These are phyloP conservation scores for Teunomyces aglyptinius DNA, from an alignment of 805 yeast genomes.

Conservation along the genomic window DNA sequence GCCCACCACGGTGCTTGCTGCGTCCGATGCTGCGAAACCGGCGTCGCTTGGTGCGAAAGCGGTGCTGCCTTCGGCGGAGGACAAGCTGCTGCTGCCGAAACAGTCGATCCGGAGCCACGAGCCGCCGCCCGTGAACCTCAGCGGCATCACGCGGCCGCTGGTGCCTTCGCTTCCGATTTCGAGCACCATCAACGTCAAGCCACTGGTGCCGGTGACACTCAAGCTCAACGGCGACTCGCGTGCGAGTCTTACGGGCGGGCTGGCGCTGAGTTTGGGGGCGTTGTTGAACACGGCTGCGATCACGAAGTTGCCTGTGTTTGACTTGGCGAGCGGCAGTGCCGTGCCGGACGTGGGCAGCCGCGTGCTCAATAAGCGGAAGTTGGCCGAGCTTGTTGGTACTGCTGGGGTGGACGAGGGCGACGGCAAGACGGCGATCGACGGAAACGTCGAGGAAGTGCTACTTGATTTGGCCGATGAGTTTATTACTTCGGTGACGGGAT, in stretches of 20 bases:
- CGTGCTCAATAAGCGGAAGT: constrained; percentile 83
- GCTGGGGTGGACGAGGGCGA: constrained; percentile 88
- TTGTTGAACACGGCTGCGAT: constrained; percentile 70
- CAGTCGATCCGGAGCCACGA: constrained; percentile 9
- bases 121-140: constrained; percentile 28
- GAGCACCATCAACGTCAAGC: constrained; percentile 59
- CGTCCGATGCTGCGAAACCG: constrained; percentile 8
- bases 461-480: constrained; percentile 95
- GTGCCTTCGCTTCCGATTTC: constrained; percentile 75
- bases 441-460: constrained; percentile 89
- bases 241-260: constrained; percentile 84
- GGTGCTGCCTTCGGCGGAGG: constrained; percentile 10
- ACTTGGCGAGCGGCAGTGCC: constrained; percentile 44
- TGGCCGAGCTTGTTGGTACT: constrained; percentile 80
- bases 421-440: constrained; percentile 86
- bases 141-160: constrained; percentile 48
- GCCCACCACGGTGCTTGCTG: constrained; percentile 23
- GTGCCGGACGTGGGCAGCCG: constrained; percentile 64
- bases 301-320: constrained; percentile 76
- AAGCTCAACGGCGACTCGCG: constrained; percentile 55
- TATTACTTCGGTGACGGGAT: constrained; percentile 83
- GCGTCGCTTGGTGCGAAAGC: background rate
- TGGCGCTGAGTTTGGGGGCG: constrained; percentile 67
- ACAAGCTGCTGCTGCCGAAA: constrained; percentile 9
- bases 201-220: constrained; percentile 63